A percentile compares a stretch with the other conserved stretches of the same genome.
phyloP scores from a whole-genome alignment of 495 filamentous ascomycete species.

The Penicillium riverlandense region DNA sequence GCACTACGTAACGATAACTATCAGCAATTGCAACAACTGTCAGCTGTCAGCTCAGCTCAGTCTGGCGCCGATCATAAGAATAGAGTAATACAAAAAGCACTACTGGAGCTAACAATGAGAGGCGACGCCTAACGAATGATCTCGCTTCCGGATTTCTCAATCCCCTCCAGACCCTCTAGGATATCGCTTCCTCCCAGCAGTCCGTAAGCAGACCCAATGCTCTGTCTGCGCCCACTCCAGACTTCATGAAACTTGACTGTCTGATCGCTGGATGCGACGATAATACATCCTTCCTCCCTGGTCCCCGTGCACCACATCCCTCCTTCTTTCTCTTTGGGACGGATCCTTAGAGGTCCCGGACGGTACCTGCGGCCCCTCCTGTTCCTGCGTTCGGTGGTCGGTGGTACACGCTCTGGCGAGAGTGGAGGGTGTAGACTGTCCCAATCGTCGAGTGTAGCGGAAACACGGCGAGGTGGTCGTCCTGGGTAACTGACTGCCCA shows the following conservation, averaged over 20 bases:
- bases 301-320: conserved; percentile 50
- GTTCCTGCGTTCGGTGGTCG: neutral
- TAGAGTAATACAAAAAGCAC: neutral
- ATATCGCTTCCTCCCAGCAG: conserved; percentile 82
- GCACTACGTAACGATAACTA: too few species aligned
- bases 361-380: neutral
- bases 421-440: conserved; percentile 5
- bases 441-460: conserved; percentile 1
- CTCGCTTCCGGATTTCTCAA: conserved; percentile 62
- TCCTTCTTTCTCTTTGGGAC: conserved; percentile 40
- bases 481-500: conserved; percentile 44
- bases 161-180: conserved; percentile 75
- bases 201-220: conserved; percentile 50
- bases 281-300: conserved; percentile 81
- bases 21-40: too few species aligned
- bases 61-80: neutral
- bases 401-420: neutral
- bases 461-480: conserved; percentile 16
- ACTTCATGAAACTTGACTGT: conserved; percentile 96
- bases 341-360: conserved; percentile 10
- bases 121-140: conserved; percentile 25
- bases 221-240: conserved; percentile 62
- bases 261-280: conserved; percentile 88
- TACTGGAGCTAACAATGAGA: conserved; percentile 1
- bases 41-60: too few species aligned